Evolutionary conservation across 768 basidiomycete genomes (phyloP), one percentile per base, ranked within the genome.

Genomic region (Russula sp.): DNA sequence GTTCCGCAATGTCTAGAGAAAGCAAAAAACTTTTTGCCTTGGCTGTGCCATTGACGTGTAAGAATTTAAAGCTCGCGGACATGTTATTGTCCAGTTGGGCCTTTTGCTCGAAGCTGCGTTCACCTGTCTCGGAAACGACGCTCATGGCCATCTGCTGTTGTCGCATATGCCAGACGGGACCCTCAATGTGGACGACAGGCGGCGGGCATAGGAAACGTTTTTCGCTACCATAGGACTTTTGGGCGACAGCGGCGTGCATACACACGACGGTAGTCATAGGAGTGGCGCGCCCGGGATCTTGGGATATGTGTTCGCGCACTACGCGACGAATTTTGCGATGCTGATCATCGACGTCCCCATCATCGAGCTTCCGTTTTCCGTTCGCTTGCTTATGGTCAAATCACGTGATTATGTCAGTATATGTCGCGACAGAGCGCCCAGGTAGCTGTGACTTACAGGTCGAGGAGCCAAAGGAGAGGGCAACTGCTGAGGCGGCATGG

Each of bases 211-310:
- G 83, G 73, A 95, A 94, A 62, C 94, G 88, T 75, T 95, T 94
- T 78, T 97, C 94, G 74, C 89, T 92, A 57, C 92, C 92, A 73
- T 97, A 97, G 13, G 92, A 94, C 78, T 97, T 97, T 78, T 97
- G 94, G 1, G 92, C 94, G 57, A 94, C 92, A 36, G 91, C 92
- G 28, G 94, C 92, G 72, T 96, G 94, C 59, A 94, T 80, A 69
- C 90, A 93, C 66, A 92, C 84, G 36, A 94, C 90, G 44, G 91
- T 93, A 42, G 92, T 93, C 92, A 94, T 92, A 64, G 89, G 88
- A 77, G 90, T 83, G 69, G 88, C 84, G 67, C 87, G 87, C 55
- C 83, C 74, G 10, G 86, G 85, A 70, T 91, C 88, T 71, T 88
- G 87, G 38, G 84, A 84, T 68, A 90, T 83, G 73, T 90, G 89